Percentiles rank a stretch among this genome's conserved stretches.
Conservation (phyloP, 257 asterid species). For the Gynochthodes officinalis region DNA sequence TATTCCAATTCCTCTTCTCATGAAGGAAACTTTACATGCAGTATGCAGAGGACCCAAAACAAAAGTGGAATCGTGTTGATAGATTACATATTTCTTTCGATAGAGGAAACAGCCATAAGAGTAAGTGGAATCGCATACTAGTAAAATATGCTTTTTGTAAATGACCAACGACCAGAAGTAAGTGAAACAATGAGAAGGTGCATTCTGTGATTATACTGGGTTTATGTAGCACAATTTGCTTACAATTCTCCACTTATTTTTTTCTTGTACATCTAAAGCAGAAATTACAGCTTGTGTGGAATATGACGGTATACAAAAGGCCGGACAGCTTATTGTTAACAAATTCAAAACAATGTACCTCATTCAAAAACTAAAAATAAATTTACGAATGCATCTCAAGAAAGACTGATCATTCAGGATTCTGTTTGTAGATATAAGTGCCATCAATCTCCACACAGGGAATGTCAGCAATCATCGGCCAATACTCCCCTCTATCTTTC, state of each 20-base stretch:
- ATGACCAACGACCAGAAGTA: not conserved
- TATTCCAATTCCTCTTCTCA: too few relatives aligned
- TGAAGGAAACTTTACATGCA: too few relatives aligned
- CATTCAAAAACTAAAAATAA: not conserved
- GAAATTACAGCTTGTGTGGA: not conserved
- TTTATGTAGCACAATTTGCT: not conserved
- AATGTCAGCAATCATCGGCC: constrained; percentile 58
- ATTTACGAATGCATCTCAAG: not conserved
- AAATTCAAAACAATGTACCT: not conserved
- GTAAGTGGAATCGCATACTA: too few relatives aligned
- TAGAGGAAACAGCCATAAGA: too few relatives aligned
- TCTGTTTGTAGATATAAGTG: constrained; percentile 35
- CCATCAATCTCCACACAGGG: constrained; percentile 69
- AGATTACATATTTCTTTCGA: too few relatives aligned
- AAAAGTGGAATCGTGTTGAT: too few relatives aligned
- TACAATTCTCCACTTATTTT: not conserved
- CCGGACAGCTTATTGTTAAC: not conserved
- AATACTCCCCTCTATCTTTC: constrained; percentile 54
- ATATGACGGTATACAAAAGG: not conserved
- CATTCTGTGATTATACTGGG: not conserved
- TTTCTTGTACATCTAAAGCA: not conserved
- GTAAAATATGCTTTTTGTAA: not conserved
- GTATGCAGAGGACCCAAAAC: too few relatives aligned
- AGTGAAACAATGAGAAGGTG: not conserved
- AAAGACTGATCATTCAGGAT: constrained; percentile 13